A percentile compares a stretch with the other conserved stretches of the same genome.
Evolutionary conservation across 2,329 filamentous ascomycete species (phyloP).

Genomic region (Salinomyces thailandicus): DNA sequence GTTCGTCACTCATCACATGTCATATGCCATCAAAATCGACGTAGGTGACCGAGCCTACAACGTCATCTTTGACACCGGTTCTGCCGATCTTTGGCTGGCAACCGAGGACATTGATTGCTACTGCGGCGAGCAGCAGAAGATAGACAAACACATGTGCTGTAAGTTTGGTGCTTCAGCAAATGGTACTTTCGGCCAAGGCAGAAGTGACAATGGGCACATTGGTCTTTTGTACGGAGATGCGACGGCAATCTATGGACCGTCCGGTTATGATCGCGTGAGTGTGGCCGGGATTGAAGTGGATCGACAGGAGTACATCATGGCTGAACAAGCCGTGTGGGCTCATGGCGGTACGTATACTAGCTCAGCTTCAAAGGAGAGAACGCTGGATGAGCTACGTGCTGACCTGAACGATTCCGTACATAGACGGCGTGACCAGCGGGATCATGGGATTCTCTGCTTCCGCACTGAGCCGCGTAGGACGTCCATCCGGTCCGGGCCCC

Average conservation of each 20-base stretch:
- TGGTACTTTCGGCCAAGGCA: constrained; percentile 23
- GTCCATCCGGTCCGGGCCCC: constrained; percentile 15
- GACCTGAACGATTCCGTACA: too few species aligned
- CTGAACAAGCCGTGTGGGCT: constrained; percentile 32
- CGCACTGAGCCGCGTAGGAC: constrained; percentile 20
- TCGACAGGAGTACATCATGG: constrained; percentile 34
- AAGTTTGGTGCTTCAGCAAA: constrained; percentile 17
- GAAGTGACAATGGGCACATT: constrained; percentile 29
- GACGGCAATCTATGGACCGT: constrained; percentile 27
- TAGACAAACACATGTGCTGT: constrained; percentile 20
- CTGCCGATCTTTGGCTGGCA: constrained; percentile 34
- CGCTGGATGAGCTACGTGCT: too few species aligned
- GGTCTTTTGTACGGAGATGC: constrained; percentile 34
- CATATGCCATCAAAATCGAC: constrained; percentile 9
- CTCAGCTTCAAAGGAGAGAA: too few species aligned
- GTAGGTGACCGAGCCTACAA: constrained; percentile 16
- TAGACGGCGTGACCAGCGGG: constrained; percentile 34
- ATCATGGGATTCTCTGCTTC: constrained; percentile 39
- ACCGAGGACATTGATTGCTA: constrained; percentile 26
- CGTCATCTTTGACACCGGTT: constrained; percentile 34
- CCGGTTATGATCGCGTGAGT: constrained; percentile 29
- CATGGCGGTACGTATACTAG: too few species aligned
- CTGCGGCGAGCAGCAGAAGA: too few species aligned
- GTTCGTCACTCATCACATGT: constrained; percentile 1
- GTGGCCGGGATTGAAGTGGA: constrained; percentile 34